Base-by-base conservation (phyloP, 2,329 filamentous ascomycete genomes). In the Chaetothyriales sp. region DNA sequence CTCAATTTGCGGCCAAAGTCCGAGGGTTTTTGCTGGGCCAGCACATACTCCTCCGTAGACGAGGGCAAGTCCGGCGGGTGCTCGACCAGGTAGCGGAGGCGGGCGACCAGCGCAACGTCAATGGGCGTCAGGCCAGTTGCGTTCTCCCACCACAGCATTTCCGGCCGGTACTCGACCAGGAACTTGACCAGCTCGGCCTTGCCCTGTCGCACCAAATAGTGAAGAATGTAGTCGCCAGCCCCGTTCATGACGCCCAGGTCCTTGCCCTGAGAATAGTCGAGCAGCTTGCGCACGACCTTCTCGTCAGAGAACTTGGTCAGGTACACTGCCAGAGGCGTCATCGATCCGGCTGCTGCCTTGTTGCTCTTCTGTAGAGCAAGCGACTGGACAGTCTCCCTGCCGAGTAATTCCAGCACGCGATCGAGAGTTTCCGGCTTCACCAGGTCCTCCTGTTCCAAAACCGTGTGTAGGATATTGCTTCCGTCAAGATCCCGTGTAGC, bases 41-140 rank as follows among this genome's bases (percentile, higher is more conserved):
- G 19, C 7, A 36, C 26, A 39, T 46, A n/a, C 26, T 44, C 7
- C 2, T 47, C 18, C 2, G 25, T 48, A 18, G 22, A 25, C 9
- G n/a, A n/a, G n/a, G 5, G 36, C 1, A 57, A 22, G 1, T 48
- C 25, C 2, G 56, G 52, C 22, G 44, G 46, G 47, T 61, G 44
- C 15, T 51, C 18, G 60, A 62, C 28, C 56, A 54, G 18, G 56
- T 51, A 4, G 32, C 59, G 28, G 61, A 68, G 53, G 2, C 61
- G 73, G 1, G 65, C 64, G 49, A 84, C 80, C 48, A 77, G 69
- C 0, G 81, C 78, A 47, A 85, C 66, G 59, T 92, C 85, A 25
- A 75, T 72, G 0, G 86, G 82, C 0, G 85, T 92, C 15, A 77
- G 74, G 1, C 86, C 86, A 0, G 84, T 84, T 0, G 84, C 78